Percentiles rank a stretch among this genome's conserved stretches.
phyloP scores from a whole-genome alignment of 139 green algal species.

The Tetraselmis striata region DNA sequence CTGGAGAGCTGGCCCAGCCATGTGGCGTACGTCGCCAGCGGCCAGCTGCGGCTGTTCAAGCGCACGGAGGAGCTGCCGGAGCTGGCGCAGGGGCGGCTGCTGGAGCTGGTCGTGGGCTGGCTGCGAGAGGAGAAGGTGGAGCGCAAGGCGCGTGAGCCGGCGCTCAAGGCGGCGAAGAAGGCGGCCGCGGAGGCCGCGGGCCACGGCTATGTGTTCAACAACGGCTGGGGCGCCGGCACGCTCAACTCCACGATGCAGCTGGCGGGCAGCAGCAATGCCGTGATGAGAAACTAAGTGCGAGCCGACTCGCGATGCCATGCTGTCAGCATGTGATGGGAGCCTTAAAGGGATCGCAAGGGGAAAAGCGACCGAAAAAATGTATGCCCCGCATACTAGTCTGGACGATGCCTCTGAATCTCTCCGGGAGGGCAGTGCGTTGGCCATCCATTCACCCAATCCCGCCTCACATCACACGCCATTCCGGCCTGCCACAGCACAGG shows the following conservation, averaged over 20 bases:
- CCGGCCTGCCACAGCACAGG: too few relatives aligned
- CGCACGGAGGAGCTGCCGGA: constrained; percentile 38
- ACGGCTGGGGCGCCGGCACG: constrained; percentile 68
- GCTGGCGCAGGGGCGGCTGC: constrained; percentile 44
- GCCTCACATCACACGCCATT: too few relatives aligned
- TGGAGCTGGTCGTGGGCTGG: constrained; percentile 53
- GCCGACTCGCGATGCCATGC: too few relatives aligned
- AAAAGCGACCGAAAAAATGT: too few relatives aligned
- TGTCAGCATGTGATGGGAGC: too few relatives aligned
- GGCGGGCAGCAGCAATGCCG: constrained; percentile 57
- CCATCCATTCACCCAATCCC: too few relatives aligned
- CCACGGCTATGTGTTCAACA: constrained; percentile 64
- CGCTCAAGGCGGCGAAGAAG: constrained; percentile 11
- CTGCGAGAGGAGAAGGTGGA: constrained; percentile 39
- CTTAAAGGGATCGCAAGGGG: too few relatives aligned
- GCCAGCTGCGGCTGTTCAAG: constrained; percentile 44
- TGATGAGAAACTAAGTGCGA: constrained; percentile 63
- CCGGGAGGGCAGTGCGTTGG: too few relatives aligned
- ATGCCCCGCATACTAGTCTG: too few relatives aligned
- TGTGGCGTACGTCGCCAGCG: constrained; percentile 76
- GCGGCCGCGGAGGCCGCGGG: constrained; percentile 30
- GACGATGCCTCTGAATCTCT: too few relatives aligned
- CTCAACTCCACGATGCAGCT: constrained; percentile 45
- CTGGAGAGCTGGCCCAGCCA: constrained; percentile 92
- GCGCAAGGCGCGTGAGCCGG: constrained; percentile 19